Conservation (phyloP, 495 filamentous ascomycete genomes). For the Lophiostoma macrostomum region DNA sequence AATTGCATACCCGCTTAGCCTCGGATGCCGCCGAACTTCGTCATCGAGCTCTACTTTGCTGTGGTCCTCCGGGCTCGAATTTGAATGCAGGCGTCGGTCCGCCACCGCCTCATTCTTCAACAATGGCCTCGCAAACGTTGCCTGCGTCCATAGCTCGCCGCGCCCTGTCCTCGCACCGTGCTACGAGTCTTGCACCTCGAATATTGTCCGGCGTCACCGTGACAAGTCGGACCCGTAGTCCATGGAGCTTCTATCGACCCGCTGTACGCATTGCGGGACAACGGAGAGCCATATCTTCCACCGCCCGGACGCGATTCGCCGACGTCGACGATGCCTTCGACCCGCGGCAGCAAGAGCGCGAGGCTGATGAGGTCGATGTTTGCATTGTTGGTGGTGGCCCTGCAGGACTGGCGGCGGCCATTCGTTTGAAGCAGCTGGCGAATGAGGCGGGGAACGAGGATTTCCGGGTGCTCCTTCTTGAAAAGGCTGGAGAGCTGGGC, state of each 20-base stretch:
- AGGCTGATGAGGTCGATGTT: constrained; percentile 91
- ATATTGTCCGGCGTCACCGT: background rate
- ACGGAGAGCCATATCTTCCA: constrained; percentile 26
- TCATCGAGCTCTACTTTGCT: constrained; percentile 15
- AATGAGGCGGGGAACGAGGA: constrained; percentile 95
- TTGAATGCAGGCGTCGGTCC: background rate
- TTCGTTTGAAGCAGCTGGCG: constrained; percentile 91
- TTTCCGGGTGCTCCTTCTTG: constrained; percentile 85
- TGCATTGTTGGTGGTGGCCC: constrained; percentile 96
- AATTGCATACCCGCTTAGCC: constrained; percentile 28
- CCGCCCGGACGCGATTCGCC: constrained; percentile 43
- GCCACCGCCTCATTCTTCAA: background rate
- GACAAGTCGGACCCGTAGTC: background rate
- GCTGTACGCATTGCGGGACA: constrained; percentile 31
- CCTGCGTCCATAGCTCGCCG: constrained; percentile 15
- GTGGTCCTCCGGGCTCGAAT: constrained; percentile 17
- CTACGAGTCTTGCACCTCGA: constrained; percentile 1
- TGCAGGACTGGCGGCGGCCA: constrained; percentile 87
- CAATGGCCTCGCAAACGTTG: constrained; percentile 30
- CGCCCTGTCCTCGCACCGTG: background rate
- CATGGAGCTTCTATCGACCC: constrained; percentile 20
- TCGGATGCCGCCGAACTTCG: constrained; percentile 12
- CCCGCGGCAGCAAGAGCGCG: constrained; percentile 70
- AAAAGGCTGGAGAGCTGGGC: constrained; percentile 93
- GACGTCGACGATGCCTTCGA: constrained; percentile 66